A percentile compares a stretch with the other conserved stretches of the same genome.
Conservation (phyloP, 2,329 filamentous ascomycete genomes). For the Trichoderma sp. region DNA sequence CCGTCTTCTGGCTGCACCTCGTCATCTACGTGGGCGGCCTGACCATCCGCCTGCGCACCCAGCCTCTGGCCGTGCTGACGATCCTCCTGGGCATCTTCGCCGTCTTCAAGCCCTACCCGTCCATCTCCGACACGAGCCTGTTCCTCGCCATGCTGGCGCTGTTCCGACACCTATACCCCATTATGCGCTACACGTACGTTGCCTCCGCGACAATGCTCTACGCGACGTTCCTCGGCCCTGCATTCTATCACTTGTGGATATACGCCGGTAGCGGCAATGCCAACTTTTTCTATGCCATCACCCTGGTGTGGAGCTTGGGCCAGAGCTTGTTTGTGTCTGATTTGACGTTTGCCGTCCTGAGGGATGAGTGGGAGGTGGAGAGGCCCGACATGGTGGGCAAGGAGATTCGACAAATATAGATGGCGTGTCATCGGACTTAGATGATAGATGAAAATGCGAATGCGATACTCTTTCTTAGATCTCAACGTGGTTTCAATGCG, state of each 20-base stretch:
- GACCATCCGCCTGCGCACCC: constrained; percentile 76
- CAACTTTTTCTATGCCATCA: constrained; percentile 99
- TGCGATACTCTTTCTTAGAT: background rate
- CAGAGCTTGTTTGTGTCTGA: constrained; percentile 86
- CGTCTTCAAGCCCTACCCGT: constrained; percentile 97
- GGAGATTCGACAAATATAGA: constrained; percentile 79
- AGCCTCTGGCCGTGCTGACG: constrained; percentile 83
- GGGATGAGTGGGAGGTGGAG: constrained; percentile 93
- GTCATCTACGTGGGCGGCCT: constrained; percentile 86
- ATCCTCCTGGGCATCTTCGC: constrained; percentile 87
- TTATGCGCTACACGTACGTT: constrained; percentile 93
- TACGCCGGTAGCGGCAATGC: constrained; percentile 97
- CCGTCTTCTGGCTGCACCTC: constrained; percentile 96
- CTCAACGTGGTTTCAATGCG: background rate
- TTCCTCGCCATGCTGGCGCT: constrained; percentile 83
- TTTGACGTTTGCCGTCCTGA: constrained; percentile 80
- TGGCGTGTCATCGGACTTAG: background rate
- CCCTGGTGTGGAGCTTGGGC: constrained; percentile 94
- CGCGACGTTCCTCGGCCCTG: constrained; percentile 83
- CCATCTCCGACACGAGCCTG: constrained; percentile 83
- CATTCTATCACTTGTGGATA: constrained; percentile 97
- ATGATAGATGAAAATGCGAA: background rate
- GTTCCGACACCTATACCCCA: constrained; percentile 87
- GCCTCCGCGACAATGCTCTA: constrained; percentile 83
- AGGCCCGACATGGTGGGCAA: constrained; percentile 87